A percentile compares a stretch with the other conserved stretches of the same genome.
Evolutionary conservation across 2,329 filamentous ascomycete species (phyloP).

Genomic region (Alternaria gansuensis): DNA sequence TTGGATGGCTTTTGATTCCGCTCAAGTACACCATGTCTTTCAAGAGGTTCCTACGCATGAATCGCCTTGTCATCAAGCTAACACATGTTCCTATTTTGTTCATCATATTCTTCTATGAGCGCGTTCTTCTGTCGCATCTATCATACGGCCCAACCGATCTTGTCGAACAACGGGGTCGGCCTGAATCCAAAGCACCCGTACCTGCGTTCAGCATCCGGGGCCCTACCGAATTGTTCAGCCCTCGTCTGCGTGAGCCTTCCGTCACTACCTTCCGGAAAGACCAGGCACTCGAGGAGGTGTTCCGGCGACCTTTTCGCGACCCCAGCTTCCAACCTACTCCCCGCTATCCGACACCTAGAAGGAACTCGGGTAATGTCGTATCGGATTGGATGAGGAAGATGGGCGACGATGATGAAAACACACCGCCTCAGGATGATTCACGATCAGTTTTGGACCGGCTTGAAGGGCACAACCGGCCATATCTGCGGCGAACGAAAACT

Average conservation of each 20-base stretch:
- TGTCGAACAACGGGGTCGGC: conserved; percentile 73
- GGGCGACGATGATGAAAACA: conserved; percentile 67
- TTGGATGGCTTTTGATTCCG: conserved; percentile 89
- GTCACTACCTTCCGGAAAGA: conserved; percentile 90
- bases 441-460: conserved; percentile 66
- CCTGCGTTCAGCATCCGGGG: conserved; percentile 54
- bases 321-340: conserved; percentile 55
- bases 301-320: conserved; percentile 72
- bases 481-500: conserved; percentile 62
- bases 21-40: conserved; percentile 82
- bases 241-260: conserved; percentile 83
- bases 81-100: conserved; percentile 91
- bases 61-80: conserved; percentile 88
- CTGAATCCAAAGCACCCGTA: conserved; percentile 66
- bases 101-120: conserved; percentile 87
- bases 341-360: conserved; percentile 62
- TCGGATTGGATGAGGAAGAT: conserved; percentile 87
- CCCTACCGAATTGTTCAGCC: conserved; percentile 72
- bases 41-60: conserved; percentile 81
- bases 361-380: conserved; percentile 81
- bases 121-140: conserved; percentile 74
- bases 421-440: conserved; percentile 69
- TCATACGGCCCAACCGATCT: conserved; percentile 86
- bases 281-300: conserved; percentile 88
- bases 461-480: conserved; percentile 62